Evolutionary conservation across 805 yeast species (phyloP).

Genomic region (Wickerhamiella nectarea): DNA sequence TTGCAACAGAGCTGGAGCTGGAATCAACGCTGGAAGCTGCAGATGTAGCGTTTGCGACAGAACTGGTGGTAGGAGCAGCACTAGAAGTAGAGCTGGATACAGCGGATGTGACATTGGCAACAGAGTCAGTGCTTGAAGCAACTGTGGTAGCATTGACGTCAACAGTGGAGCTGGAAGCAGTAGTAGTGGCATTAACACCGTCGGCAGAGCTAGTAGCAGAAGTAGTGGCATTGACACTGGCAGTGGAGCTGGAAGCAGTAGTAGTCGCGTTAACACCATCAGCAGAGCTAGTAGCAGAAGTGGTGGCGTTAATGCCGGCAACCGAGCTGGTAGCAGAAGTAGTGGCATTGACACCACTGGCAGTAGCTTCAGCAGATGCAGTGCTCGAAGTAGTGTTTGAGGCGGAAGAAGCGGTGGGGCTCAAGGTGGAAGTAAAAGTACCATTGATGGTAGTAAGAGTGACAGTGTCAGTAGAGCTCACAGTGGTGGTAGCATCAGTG

Average conservation of each 20-base stretch:
- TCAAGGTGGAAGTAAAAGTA: not conserved
- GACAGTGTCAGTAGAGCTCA: not conserved
- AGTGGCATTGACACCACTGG: not conserved
- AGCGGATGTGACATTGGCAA: constrained; percentile 11
- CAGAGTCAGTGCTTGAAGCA: constrained; percentile 8
- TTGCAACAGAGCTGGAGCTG: not conserved
- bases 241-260: not conserved
- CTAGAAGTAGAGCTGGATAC: constrained; percentile 4
- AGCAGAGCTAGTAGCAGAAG: not conserved
- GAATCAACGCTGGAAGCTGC: too few species aligned
- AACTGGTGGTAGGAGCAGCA: constrained; percentile 4
- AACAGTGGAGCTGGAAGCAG: not conserved
- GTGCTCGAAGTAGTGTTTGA: not conserved
- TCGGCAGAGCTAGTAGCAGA: not conserved
- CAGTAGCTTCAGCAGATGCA: not conserved
- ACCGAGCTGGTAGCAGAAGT: not conserved
- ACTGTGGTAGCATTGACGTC: not conserved
- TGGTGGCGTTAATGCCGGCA: not conserved
- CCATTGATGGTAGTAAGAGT: constrained; percentile 2
- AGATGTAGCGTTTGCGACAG: not conserved
- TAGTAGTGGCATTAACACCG: not conserved
- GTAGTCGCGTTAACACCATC: not conserved
- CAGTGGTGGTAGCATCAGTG: not conserved
- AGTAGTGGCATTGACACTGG: too few species aligned
- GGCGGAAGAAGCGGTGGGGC: not conserved